Conservation (phyloP, 208 protist genomes). For the Trypanosoma caninum region DNA sequence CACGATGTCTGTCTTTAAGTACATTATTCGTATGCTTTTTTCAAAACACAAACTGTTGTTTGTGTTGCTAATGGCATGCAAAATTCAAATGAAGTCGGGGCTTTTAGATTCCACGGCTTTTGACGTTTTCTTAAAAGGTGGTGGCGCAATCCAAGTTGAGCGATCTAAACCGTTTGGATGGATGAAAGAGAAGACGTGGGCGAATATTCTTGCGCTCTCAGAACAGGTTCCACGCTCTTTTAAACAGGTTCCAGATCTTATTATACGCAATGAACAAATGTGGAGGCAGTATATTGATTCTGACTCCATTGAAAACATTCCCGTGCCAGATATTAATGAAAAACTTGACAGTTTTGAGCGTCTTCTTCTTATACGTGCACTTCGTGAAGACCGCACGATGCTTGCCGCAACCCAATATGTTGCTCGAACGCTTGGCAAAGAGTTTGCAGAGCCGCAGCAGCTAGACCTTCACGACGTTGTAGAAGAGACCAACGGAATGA, state of each 20-base stretch:
- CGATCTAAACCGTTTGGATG: conserved; percentile 92
- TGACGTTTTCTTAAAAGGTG: conserved; percentile 94
- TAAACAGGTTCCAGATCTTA: conserved; percentile 93
- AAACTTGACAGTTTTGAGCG: conserved; percentile 92
- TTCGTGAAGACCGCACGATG: conserved; percentile 96
- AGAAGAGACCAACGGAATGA: conserved; percentile 84
- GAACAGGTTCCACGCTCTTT: conserved; percentile 88
- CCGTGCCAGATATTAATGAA: conserved; percentile 92
- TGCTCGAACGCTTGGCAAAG: conserved; percentile 83
- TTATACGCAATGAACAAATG: conserved; percentile 89
- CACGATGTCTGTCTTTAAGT: conserved; percentile 93
- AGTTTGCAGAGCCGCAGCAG: conserved; percentile 91
- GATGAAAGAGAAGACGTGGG: conserved; percentile 96
- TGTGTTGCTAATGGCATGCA: conserved; percentile 95
- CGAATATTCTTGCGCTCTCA: conserved; percentile 92
- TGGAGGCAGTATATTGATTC: conserved; percentile 96
- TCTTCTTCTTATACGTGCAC: conserved; percentile 93
- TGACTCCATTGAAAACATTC: conserved; percentile 89
- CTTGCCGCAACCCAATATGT: conserved; percentile 94
- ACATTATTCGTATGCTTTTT: conserved; percentile 96
- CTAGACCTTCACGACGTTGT: conserved; percentile 88
- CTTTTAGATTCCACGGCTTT: conserved; percentile 81
- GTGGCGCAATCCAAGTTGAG: conserved; percentile 91
- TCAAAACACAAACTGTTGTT: conserved; percentile 98
- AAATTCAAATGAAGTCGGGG: conserved; percentile 93